Evolutionary conservation across 2,329 filamentous ascomycete genomes (phyloP), one percentile per base, ranked within the genome.

Genomic region (Epichloe bromicola): DNA sequence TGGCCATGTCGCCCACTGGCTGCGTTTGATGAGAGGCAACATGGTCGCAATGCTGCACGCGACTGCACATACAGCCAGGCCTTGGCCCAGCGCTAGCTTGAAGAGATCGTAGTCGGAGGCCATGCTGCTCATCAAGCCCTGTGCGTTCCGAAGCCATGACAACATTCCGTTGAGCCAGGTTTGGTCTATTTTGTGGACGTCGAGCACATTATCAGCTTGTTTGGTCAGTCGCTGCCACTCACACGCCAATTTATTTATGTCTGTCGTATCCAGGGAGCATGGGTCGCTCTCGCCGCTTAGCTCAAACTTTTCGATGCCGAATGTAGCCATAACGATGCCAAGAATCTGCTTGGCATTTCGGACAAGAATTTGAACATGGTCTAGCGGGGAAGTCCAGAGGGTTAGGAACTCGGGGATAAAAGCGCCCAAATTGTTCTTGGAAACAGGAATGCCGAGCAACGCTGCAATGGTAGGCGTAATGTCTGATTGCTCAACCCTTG

Each of bases 401-500:
- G 76, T 72, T 15, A 95, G 70, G 57, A 98, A 84, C 5, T 88
- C 80, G 0, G 80, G 74, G 46, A 97, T 88, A 54, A 96, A 83
- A 1, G 89, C 82, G 1, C 93, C 93, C 0, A 98, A 71, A 56
- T 89, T 97, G 62, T 98, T 98, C 65, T 83, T 81, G 0, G 93
- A 87, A 1, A 94, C 75, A 0, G 93, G 91, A 56, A 98, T 85
- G 0, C 90, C 90, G 43, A 98, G 74, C 33, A 98, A 71, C 1
- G 84, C 88, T 11, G 87, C 89, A 20, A 98, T 72, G 0, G 91
- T 96, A 1, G 93, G 90, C 0, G 88, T 88, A 53, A 98, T 78
- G 66, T 98, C 94, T 1, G 89, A 95, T 69, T 98, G 93, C 63
- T 97, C 87, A n/a, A 97, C 80, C 50, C 74, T 80, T 34, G 73